phyloP scores from a whole-genome alignment of 2,329 filamentous ascomycete species.

The Alternaria alternata region DNA sequence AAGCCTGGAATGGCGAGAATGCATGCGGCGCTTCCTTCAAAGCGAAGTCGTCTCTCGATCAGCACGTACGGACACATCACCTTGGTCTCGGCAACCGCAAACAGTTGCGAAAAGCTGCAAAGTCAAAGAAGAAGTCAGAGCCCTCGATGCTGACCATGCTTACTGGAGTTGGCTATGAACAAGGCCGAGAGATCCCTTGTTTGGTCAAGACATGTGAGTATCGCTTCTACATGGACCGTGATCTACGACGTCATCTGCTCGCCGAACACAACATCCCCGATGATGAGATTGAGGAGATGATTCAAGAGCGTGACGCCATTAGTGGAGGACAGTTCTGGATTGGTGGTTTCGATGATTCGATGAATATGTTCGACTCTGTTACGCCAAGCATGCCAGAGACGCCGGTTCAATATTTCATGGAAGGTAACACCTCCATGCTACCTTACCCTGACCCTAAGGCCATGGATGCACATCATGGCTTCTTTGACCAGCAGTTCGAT shows the following conservation, averaged over 20 bases:
- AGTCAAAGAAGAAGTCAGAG: slow-evolving; percentile 46
- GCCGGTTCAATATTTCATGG: slow-evolving; percentile 34
- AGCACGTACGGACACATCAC: slow-evolving; percentile 85
- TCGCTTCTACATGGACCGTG: slow-evolving; percentile 65
- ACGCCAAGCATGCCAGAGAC: slow-evolving; percentile 46
- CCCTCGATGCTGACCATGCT: slow-evolving; percentile 55
- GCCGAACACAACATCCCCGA: slow-evolving; percentile 53
- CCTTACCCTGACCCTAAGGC: slow-evolving; percentile 10
- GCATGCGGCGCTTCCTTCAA: slow-evolving; percentile 80
- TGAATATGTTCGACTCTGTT: slow-evolving; percentile 30
- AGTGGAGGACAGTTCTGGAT: slow-evolving; percentile 58
- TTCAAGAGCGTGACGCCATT: slow-evolving; percentile 52
- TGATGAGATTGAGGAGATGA: slow-evolving; percentile 47
- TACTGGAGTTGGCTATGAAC: slow-evolving; percentile 64
- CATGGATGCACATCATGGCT: neutral
- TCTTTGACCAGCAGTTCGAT: slow-evolving; percentile 24
- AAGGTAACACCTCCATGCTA: slow-evolving; percentile 14
- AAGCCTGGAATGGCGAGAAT: slow-evolving; percentile 69
- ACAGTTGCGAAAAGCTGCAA: slow-evolving; percentile 45
- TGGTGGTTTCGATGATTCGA: slow-evolving; percentile 46
- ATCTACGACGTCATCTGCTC: slow-evolving; percentile 64
- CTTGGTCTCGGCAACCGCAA: slow-evolving; percentile 64
- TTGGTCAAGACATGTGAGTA: slow-evolving; percentile 59
- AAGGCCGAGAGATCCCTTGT: slow-evolving; percentile 61
- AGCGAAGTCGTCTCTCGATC: slow-evolving; percentile 80